Conservation (phyloP, 306 rosid species). For the Luffa acutangula region DNA sequence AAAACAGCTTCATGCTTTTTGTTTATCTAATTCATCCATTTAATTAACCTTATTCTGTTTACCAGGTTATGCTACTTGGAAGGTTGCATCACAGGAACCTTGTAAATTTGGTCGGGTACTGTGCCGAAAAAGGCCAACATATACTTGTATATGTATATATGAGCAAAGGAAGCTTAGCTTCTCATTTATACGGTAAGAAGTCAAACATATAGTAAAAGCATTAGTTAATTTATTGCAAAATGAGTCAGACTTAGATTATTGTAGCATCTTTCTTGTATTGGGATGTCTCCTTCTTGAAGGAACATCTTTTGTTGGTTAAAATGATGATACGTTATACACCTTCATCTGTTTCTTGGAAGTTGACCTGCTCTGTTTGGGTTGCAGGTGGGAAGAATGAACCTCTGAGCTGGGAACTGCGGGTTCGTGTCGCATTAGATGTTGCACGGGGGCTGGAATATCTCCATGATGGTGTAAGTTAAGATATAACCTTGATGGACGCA, state of each 20-base stretch:
- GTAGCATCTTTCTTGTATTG: not conserved
- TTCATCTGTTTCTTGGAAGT: not conserved
- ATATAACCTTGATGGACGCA: not conserved
- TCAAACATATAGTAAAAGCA: not conserved
- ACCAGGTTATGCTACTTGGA: slow-evolving; percentile 86
- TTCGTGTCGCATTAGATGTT: slow-evolving; percentile 74
- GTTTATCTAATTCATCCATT: not conserved
- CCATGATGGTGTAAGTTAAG: slow-evolving; percentile 83
- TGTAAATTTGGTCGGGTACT: slow-evolving; percentile 84
- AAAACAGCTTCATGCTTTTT: not conserved
- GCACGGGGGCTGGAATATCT: slow-evolving; percentile 98
- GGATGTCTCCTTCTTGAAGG: not conserved
- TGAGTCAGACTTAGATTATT: not conserved
- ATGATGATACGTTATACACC: not conserved
- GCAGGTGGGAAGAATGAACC: slow-evolving; percentile 52
- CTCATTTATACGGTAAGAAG: slow-evolving; percentile 84
- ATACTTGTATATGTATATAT: slow-evolving; percentile 88
- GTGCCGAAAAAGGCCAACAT: slow-evolving; percentile 86
- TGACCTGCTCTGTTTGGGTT: slow-evolving; percentile 1
- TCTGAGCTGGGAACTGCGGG: slow-evolving; percentile 82
- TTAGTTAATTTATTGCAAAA: not conserved
- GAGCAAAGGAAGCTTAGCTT: slow-evolving; percentile 89
- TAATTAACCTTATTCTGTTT: slow-evolving; percentile 10
- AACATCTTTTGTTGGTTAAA: not conserved
- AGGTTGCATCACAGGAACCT: slow-evolving; percentile 95